Evolutionary conservation across 2,329 filamentous ascomycete species (phyloP).

Genomic region (Scopulariopsis brevicaulis): DNA sequence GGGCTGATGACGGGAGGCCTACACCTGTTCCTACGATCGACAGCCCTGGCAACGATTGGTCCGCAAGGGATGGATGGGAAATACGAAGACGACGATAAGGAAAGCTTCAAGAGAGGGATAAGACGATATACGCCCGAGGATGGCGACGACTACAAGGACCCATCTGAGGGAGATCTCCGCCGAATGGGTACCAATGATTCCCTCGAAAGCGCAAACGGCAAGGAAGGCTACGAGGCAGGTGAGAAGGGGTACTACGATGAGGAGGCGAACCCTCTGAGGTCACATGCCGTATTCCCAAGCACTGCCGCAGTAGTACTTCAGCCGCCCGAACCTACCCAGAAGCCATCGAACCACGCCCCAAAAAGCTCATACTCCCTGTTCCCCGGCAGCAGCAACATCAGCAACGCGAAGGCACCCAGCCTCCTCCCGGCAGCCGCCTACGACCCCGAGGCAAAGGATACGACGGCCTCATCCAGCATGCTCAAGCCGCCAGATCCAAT

Average conservation of each 20-base stretch:
- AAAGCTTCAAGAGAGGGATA: constrained; percentile 29
- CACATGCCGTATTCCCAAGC: constrained; percentile 17
- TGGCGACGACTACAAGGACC: constrained; percentile 4
- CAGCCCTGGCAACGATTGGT: constrained; percentile 43
- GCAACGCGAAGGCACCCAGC: constrained; percentile 16
- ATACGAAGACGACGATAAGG: constrained; percentile 29
- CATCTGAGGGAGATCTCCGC: neutral
- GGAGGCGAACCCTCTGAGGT: constrained; percentile 19
- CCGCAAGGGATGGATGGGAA: constrained; percentile 27
- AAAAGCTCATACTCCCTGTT: constrained; percentile 29
- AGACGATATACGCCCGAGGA: constrained; percentile 25
- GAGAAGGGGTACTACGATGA: constrained; percentile 3
- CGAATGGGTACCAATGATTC: constrained; percentile 22
- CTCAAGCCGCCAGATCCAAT: constrained; percentile 30
- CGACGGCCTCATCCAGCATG: neutral
- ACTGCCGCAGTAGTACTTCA: neutral
- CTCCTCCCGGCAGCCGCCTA: constrained; percentile 38
- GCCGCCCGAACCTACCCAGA: constrained; percentile 6
- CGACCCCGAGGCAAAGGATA: constrained; percentile 11
- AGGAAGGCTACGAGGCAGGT: neutral
- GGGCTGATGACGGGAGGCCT: constrained; percentile 54
- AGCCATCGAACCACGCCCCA: constrained; percentile 14
- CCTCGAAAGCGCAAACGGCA: constrained; percentile 11
- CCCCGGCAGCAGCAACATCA: constrained; percentile 14
- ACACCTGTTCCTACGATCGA: constrained; percentile 56